Evolutionary conservation across 1,139 yeast genomes (phyloP), one percentile per base, ranked within the genome.

Genomic region (Debaryomyces sp.): DNA sequence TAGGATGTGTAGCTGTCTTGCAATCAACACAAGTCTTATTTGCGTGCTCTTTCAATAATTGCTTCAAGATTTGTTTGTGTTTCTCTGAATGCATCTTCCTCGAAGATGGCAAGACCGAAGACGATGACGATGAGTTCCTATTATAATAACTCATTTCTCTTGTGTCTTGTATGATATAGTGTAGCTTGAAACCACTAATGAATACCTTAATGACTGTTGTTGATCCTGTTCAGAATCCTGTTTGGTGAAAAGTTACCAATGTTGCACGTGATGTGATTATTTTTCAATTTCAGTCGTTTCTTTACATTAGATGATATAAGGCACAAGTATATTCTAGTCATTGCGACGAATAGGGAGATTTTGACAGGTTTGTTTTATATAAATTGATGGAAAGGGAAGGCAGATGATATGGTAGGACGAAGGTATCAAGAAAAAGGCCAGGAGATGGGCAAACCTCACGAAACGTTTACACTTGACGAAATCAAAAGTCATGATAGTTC

Each of bases 11-110:
- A 15, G 94, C 80, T 0, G 84, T 78, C 66, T 94, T 94, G 70
- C 99, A 94, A 66, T 94, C 99, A 1, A 94, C 96, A 68, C 99
- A 94, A 45, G 73, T 70, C 63, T 81, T 82, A 72, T 94, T 94
- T 40, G 83, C 81, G 1, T 84, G 82, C 57, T 90, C 96, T 54
- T 82, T 85, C 44, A 92, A 78, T 39, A 91, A 75, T 45, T 86
- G 85, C 63, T 83, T 83, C 54, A 91, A 75, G 41, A 89, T 85
- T 62, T 81, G 86, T 65, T 84, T 87, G 63, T 84, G 85, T 55
- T 73, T 72, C 55, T 78, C 85, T 36, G 74, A 71, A 52, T 73
- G 77, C 1, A 76, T 71, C 59, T 73, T 73, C 50, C 67, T 71
- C 17, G 78, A 68, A 13, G 80, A 73, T 10, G 80, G 79, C 50